Percentiles rank a stretch among this genome's conserved stretches.
phyloP scores from a whole-genome alignment of 2,329 filamentous ascomycete genomes.

The Cytospora schulzeri region DNA sequence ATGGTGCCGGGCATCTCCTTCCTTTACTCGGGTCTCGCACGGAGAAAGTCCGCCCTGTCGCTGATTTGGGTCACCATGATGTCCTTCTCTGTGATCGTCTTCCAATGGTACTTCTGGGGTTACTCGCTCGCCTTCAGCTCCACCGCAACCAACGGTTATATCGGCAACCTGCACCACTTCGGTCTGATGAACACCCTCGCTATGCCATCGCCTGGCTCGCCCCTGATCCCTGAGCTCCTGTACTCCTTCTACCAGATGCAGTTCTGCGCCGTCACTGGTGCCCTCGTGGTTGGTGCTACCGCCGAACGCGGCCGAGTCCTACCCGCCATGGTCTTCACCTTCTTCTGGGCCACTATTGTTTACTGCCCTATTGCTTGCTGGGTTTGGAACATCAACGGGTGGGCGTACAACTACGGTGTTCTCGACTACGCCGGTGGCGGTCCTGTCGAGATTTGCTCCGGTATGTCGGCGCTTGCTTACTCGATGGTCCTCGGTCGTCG shows the following conservation, averaged over 20 bases:
- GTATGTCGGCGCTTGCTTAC: conserved; percentile 90
- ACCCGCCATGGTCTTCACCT: conserved; percentile 92
- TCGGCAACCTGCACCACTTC: conserved; percentile 87
- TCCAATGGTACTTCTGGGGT: conserved; percentile 99
- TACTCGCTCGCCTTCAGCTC: conserved; percentile 92
- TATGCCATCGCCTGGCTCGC: conserved; percentile 82
- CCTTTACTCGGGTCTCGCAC: conserved; percentile 95
- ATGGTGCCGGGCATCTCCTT: conserved; percentile 98
- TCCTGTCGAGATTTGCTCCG: conserved; percentile 95
- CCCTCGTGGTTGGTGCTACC: conserved; percentile 88
- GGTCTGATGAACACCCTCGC: conserved; percentile 84
- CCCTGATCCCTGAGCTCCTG: conserved; percentile 83
- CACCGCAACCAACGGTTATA: conserved; percentile 82
- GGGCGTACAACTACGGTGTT: conserved; percentile 87
- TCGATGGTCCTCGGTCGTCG: conserved; percentile 93
- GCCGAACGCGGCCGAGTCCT: conserved; percentile 92
- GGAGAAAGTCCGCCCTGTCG: conserved; percentile 93
- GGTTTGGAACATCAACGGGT: conserved; percentile 94
- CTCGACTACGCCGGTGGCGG: conserved; percentile 96
- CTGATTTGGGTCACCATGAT: conserved; percentile 98
- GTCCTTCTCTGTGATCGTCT: conserved; percentile 85
- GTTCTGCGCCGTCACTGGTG: conserved; percentile 92
- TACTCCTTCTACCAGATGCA: conserved; percentile 99
- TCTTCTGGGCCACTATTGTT: conserved; percentile 94
- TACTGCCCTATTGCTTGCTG: conserved; percentile 97